A percentile compares a stretch with the other conserved stretches of the same genome.
phyloP scores from a whole-genome alignment of 768 basidiomycete genomes.

The Trametes maxima region DNA sequence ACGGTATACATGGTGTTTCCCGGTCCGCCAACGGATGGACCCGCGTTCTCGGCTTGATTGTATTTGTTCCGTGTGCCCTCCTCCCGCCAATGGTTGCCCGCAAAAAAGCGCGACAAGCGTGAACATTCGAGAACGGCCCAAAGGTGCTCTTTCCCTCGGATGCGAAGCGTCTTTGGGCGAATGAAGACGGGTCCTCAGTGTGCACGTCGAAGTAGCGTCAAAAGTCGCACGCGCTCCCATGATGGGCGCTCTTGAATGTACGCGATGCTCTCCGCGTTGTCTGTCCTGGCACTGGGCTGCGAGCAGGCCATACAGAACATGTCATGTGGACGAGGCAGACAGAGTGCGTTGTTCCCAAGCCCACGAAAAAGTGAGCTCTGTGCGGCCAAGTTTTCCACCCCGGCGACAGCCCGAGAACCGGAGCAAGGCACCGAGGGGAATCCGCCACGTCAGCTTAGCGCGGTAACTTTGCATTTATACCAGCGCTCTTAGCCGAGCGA shows the following conservation, averaged over 20 bases:
- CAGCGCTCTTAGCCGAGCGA: slow-evolving; percentile 19
- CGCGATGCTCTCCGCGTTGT: background rate
- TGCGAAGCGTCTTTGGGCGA: background rate
- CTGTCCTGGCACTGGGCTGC: background rate
- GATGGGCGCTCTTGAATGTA: background rate
- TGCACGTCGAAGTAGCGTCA: too few relatives aligned
- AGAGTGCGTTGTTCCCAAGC: slow-evolving; percentile 47
- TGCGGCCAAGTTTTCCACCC: slow-evolving; percentile 7
- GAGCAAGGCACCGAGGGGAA: slow-evolving; percentile 2
- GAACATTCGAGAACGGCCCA: too few relatives aligned
- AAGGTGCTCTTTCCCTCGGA: background rate
- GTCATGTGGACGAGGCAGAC: background rate
- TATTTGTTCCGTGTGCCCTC: too few relatives aligned
- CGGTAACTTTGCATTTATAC: slow-evolving; percentile 15
- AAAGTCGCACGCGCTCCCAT: too few relatives aligned
- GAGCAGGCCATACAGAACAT: background rate
- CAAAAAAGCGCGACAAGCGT: too few relatives aligned
- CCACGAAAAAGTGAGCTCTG: slow-evolving; percentile 83
- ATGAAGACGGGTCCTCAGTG: background rate
- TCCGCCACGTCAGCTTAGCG: slow-evolving; percentile 26
- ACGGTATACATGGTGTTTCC: too few relatives aligned
- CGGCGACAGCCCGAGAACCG: slow-evolving; percentile 14
- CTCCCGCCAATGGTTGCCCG: too few relatives aligned
- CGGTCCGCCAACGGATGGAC: too few relatives aligned
- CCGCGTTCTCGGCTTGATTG: too few relatives aligned